Percentiles rank a stretch among this genome's conserved stretches.
phyloP scores from a whole-genome alignment of 768 basidiomycete genomes.

The Astraeus odoratus region DNA sequence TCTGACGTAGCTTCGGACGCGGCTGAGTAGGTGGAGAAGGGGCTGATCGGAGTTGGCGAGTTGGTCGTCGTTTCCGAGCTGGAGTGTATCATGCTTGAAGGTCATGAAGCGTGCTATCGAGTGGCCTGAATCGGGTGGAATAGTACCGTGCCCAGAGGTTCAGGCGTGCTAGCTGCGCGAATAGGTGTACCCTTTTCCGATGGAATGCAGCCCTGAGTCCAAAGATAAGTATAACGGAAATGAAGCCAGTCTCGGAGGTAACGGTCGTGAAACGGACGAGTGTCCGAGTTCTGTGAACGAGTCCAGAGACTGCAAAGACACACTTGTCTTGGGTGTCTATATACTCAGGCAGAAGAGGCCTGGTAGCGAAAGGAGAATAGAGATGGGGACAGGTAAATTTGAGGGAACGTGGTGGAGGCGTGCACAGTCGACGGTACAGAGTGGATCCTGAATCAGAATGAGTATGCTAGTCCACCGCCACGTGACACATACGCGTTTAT shows the following conservation, averaged over 20 bases:
- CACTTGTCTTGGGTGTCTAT: not conserved
- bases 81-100: slow-evolving; percentile 25
- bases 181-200: not conserved
- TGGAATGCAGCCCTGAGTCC: not conserved
- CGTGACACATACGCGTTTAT: too few relatives aligned
- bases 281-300: not conserved
- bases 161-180: not conserved
- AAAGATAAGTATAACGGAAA: not conserved
- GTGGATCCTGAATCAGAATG: too few relatives aligned
- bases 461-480: not conserved
- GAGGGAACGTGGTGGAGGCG: slow-evolving; percentile 6
- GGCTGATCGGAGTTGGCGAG: slow-evolving; percentile 30
- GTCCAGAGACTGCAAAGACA: not conserved
- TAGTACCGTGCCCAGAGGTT: not conserved
- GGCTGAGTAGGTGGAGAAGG: slow-evolving; percentile 32
- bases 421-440: not conserved
- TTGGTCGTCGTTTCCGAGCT: slow-evolving; percentile 30
- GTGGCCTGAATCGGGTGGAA: not conserved
- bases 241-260: not conserved
- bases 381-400: not conserved
- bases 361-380: not conserved
- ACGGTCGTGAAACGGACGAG: not conserved
- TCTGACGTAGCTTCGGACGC: slow-evolving; percentile 50
- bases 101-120: slow-evolving; percentile 13
- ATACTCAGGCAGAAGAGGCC: not conserved